Percentiles rank a stretch among this genome's conserved stretches.
Conservation (phyloP, 2,329 filamentous ascomycete species). For the Colletotrichum cuscutae region DNA sequence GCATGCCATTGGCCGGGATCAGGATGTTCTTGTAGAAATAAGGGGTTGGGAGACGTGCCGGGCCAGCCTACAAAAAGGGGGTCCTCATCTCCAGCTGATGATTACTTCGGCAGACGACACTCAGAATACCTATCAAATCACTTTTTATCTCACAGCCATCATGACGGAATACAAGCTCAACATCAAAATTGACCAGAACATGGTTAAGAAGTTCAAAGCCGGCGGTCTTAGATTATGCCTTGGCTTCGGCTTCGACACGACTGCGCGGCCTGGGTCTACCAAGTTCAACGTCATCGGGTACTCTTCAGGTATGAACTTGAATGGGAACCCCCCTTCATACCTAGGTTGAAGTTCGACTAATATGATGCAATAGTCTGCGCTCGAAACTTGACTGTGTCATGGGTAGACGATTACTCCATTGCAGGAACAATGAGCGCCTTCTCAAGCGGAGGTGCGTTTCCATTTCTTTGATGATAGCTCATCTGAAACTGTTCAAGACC, state of each 20-base stretch:
- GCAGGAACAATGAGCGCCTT: slow-evolving; percentile 8
- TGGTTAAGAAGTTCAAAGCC: not conserved
- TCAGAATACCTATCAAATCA: not conserved
- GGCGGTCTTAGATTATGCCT: slow-evolving; percentile 4
- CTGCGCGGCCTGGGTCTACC: slow-evolving; percentile 2
- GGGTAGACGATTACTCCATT: slow-evolving; percentile 1
- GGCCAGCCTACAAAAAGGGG: not conserved
- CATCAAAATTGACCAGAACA: slow-evolving; percentile 1
- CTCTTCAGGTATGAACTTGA: not conserved
- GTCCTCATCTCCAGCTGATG: not conserved
- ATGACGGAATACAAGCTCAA: slow-evolving; percentile 5
- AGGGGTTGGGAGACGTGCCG: not conserved
- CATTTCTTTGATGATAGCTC: too few species aligned
- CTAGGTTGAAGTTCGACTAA: not conserved
- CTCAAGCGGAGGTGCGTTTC: not conserved
- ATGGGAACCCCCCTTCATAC: not conserved
- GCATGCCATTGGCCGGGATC: not conserved
- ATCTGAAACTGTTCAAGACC: too few species aligned
- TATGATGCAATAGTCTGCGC: not conserved
- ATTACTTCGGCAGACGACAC: not conserved
- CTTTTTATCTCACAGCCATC: too few species aligned
- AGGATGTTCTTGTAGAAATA: not conserved
- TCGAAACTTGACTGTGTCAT: not conserved
- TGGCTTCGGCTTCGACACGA: slow-evolving; percentile 7
- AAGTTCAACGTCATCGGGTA: slow-evolving; percentile 13